Base-by-base conservation (phyloP, 2,329 filamentous ascomycete genomes). In the Colletotrichum abscissum region DNA sequence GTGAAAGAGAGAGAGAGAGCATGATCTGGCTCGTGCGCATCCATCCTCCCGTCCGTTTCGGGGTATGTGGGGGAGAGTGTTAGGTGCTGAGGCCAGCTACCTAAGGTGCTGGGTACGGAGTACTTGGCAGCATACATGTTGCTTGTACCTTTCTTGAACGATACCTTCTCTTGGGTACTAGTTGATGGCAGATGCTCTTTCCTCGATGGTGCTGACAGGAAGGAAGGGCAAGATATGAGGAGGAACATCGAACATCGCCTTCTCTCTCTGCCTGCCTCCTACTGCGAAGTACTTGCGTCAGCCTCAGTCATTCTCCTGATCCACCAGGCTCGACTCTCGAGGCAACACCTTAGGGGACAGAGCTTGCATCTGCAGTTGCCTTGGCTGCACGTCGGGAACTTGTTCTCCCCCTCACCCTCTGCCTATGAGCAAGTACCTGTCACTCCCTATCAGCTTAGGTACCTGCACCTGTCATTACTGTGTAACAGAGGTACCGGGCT, bases 21-120 rank as follows among this genome's bases (percentile, higher is more conserved):
- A 46, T 26, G 55, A 52, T n/a, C 38, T 72, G 66, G 65, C 65
- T 46, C 63, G 60, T 69, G 59, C 55, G 55, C 68, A 42, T 19
- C 6, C 16, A 56, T 35, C 67, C 69, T 73, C 67, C 70, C 70
- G 67, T 65, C 67, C 49, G 70, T 73, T 70, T 73, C 70, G 70
- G 67, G 60, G 70, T 65, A 73, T 73, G 70, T 60, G 55, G 66
- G 55, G 59, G 55, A 57, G 28, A 38, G 33, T 66, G 52, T 55
- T 14, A 33, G 30, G 30, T 33, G 14, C 14, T 16, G 49, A 64
- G 49, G 49, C 30, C 33, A 35, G 33, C 33, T 35, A 35, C 33
- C 30, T 33, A 2, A 28, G 9, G 62, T 55, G 55, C 49, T 4
- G 46, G 30, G 62, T 38, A 64, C 30, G 33, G 33, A 35, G 33